Base-by-base conservation (phyloP, 75 land plant species). In the Pinus tabuliformis region DNA sequence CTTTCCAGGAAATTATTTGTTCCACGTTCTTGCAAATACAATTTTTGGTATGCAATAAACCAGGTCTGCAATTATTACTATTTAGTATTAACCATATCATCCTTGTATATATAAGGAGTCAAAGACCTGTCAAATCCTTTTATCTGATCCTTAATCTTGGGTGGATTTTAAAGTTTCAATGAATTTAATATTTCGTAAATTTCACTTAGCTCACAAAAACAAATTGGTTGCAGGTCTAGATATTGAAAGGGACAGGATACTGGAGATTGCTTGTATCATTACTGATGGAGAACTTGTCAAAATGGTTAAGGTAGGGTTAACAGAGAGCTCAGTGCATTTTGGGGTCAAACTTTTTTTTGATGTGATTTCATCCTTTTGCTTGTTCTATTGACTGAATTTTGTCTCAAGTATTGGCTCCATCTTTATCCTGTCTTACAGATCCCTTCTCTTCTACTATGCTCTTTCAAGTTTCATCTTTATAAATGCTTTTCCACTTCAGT, bases 181-280 rank as follows among this genome's bases (percentile, higher is more conserved):
- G 36, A n/a, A 45, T 68, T 30, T 68, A 68, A n/a, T 45, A 39
- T 39, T 20, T 39, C 42, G 9, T 68, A n/a, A 1, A n/a, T 68
- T 42, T 39, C n/a, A 11, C 22, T 18, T 18, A 14, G 18, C 42
- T 68, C 3, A 68, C 52, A 37, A 39, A 68, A n/a, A 14, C 7
- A n/a, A 68, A n/a, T 68, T 68, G 72, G 14, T 39, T 68, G 72
- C 81, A 94, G 99, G 98, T 73, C 70, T 97, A 58, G 78, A 97
- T 81, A 49, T 92, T 72, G 92, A 91, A 78, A 89, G 80, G 56
- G 95, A 94, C 81, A 81, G 95, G 62, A 94, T 97, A 64, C 68
- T 97, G 79, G 99, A 97, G 78, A 97, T 97, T 75, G 99, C 99
- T 63, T 97, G 99, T 82, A 85, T 97, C 30, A 83, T 97, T 15